Base-by-base conservation (phyloP, 306 rosid species). In the Cicer yamashitae region DNA sequence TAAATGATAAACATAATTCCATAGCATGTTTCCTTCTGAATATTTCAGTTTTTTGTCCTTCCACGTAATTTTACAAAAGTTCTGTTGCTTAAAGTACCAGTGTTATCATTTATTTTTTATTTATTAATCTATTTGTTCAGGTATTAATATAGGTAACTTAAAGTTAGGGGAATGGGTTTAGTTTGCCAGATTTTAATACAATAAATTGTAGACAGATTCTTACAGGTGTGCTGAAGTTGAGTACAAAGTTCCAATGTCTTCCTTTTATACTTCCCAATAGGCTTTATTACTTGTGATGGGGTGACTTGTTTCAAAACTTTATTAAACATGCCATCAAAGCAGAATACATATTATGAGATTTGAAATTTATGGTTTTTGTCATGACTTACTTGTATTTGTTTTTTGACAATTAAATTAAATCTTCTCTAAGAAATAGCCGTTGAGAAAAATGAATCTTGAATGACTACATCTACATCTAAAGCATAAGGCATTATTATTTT, bases 361-460 rank as follows among this genome's bases (percentile, higher is more conserved):
- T 68, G 39, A 46, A 68, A 45, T 15, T 56, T 60, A 30, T 30
- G 37, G 37, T 30, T 30, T 25, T 41, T 6, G 3, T 58, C 52
- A 13, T 59, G 6, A 9, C 56, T n/a, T 25, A 12, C 25, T 44
- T 75, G 46, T 59, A 15, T 70, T 53, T 68, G 10, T 61, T 69
- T 56, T 45, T 46, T n/a, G 56, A 4, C 37, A 30, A 30, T 30
- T 30, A 30, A 30, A 7, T 39, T 58, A 71, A 10, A 6, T 46
- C 62, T 74, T 30, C 59, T 22, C 51, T 67, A 22, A 41, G 25
- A 51, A 69, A 44, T 70, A 52, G 51, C 64, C 0, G 1, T 38
- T 38, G 17, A 50, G 76, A 51, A 20, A 39, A 52, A 68, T 61
- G 52, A 78, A 62, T 47, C 46, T 61, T 78, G 75, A 45, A 44